These are phyloP conservation scores for Puccinia polysora DNA, from an alignment of 1,284 basidiomycete species.

Conservation along the genomic window DNA sequence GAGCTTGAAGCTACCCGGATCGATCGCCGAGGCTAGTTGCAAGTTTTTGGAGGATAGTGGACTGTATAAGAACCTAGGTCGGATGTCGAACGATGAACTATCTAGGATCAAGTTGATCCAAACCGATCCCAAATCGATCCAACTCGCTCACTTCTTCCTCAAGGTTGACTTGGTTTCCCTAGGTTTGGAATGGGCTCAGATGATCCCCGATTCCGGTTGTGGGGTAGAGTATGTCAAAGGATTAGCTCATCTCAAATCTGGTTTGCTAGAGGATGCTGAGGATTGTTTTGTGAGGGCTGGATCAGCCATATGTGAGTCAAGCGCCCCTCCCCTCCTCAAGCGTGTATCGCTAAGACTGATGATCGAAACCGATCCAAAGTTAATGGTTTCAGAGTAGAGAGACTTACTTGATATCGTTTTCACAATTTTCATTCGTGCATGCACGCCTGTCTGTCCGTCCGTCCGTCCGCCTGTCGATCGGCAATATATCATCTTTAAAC, in stretches of 20 bases:
- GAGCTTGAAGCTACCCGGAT: neutral
- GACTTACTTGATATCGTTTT: neutral
- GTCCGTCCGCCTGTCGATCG: too few species aligned
- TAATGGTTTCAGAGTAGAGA: neutral
- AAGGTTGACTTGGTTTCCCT: conserved; percentile 63
- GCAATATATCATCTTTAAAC: neutral
- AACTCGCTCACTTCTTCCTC: conserved; percentile 67
- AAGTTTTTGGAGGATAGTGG: conserved; percentile 24
- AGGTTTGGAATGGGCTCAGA: conserved; percentile 64
- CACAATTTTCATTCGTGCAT: neutral
- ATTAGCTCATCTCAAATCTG: conserved; percentile 65
- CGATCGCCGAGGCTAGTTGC: conserved; percentile 5
- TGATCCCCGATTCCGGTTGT: conserved; percentile 68
- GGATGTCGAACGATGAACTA: neutral
- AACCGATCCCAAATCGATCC: conserved; percentile 52
- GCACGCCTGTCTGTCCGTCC: too few species aligned
- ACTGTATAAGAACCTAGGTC: conserved; percentile 5
- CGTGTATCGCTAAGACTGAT: too few species aligned
- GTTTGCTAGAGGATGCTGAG: conserved; percentile 69
- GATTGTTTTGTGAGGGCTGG: conserved; percentile 69
- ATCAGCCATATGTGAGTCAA: conserved; percentile 66
- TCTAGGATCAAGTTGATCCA: conserved; percentile 5
- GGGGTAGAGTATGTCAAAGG: conserved; percentile 70
- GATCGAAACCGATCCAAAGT: neutral
- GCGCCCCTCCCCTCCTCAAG: neutral